These are phyloP conservation scores for Aspergillus diversus DNA, from an alignment of 495 filamentous ascomycete genomes.

Conservation along the genomic window DNA sequence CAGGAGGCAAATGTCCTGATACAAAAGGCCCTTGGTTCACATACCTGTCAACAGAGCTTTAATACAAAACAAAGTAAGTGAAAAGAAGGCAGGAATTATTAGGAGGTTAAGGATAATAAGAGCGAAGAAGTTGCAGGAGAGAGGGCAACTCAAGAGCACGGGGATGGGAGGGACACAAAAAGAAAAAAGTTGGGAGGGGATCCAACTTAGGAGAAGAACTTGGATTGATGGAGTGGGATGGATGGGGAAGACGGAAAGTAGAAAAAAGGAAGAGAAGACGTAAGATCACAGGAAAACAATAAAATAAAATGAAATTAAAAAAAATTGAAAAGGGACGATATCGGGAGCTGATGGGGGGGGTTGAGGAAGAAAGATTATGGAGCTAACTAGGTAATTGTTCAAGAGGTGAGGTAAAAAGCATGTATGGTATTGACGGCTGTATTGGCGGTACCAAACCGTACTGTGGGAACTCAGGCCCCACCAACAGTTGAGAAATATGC, in stretches of 20 bases:
- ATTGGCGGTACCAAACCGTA: slow-evolving; percentile 12
- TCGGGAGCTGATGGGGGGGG: slow-evolving; percentile 28
- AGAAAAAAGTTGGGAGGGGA: slow-evolving; percentile 26
- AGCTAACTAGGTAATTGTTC: background rate
- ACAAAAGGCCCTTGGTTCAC: background rate
- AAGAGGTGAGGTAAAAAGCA: slow-evolving; percentile 9
- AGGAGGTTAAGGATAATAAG: slow-evolving; percentile 24
- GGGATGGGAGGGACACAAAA: slow-evolving; percentile 22
- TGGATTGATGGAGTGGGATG: slow-evolving; percentile 28
- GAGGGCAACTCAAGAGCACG: background rate
- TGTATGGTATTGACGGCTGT: slow-evolving; percentile 12
- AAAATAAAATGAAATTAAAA: slow-evolving; percentile 18
- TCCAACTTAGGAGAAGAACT: slow-evolving; percentile 26
- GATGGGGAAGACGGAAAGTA: slow-evolving; percentile 10
- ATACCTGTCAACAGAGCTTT: slow-evolving; percentile 32
- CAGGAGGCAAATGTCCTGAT: background rate
- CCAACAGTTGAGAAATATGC: slow-evolving; percentile 23
- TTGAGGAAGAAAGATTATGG: slow-evolving; percentile 14
- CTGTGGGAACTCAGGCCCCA: slow-evolving; percentile 6
- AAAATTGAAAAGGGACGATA: slow-evolving; percentile 25
- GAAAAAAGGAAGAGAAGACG: slow-evolving; percentile 27
- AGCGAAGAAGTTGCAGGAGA: slow-evolving; percentile 16
- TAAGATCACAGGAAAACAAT: slow-evolving; percentile 12
- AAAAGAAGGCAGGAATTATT: slow-evolving; percentile 21
- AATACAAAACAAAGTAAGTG: slow-evolving; percentile 13